Conservation (phyloP, 768 basidiomycete genomes). For the Russula emetica region DNA sequence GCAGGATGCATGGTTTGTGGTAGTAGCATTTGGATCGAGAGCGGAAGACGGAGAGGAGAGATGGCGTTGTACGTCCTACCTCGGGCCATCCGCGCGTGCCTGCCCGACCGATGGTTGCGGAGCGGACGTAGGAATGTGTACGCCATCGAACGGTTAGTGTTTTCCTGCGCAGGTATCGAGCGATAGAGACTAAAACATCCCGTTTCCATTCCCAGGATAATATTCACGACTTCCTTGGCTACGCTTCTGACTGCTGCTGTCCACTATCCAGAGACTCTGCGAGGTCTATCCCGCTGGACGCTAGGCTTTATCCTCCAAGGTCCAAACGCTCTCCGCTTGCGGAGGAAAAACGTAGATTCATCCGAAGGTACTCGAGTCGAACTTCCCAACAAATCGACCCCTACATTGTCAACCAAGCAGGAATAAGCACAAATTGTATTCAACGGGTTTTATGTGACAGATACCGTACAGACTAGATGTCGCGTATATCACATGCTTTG, state of each 20-base stretch:
- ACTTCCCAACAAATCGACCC: constrained; percentile 15
- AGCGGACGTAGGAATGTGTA: constrained; percentile 41
- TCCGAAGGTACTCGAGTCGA: constrained; percentile 27
- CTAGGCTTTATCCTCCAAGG: constrained; percentile 63
- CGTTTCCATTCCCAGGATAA: constrained; percentile 39
- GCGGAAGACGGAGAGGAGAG: constrained; percentile 65
- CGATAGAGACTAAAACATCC: constrained; percentile 5
- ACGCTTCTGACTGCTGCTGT: constrained; percentile 58
- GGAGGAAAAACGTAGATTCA: constrained; percentile 5
- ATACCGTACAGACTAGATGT: constrained; percentile 11
- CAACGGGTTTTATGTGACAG: constrained; percentile 2
- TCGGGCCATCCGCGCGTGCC: constrained; percentile 56
- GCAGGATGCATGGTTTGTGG: constrained; percentile 68
- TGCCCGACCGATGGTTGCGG: constrained; percentile 53
- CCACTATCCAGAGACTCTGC: constrained; percentile 59
- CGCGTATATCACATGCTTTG: background rate
- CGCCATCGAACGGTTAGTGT: constrained; percentile 52
- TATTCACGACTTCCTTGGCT: constrained; percentile 61
- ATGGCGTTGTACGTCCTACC: constrained; percentile 79
- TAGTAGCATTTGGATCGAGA: constrained; percentile 74
- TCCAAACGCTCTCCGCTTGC: constrained; percentile 50
- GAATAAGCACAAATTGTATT: background rate
- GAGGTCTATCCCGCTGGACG: constrained; percentile 72
- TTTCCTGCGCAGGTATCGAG: background rate
- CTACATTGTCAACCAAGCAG: background rate